phyloP scores from a whole-genome alignment of 1,139 yeast species.

The Diutina siamensis region DNA sequence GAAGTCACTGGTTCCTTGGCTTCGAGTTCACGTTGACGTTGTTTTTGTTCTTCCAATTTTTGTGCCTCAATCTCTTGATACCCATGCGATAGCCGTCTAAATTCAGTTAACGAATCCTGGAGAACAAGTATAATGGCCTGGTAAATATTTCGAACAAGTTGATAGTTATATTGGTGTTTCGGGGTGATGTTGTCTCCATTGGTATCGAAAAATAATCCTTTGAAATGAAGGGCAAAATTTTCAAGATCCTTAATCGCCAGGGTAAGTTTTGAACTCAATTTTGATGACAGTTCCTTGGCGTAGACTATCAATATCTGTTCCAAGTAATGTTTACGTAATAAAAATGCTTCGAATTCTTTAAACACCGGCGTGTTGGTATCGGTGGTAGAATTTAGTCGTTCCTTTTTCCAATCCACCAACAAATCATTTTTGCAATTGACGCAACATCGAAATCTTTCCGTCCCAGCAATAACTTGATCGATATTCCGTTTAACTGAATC shows the following conservation, averaged over 20 bases:
- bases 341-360: slow-evolving; percentile 21
- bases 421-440: slow-evolving; percentile 52
- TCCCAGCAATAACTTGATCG: slow-evolving; percentile 10
- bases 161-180: slow-evolving; percentile 12
- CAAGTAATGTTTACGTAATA: slow-evolving; percentile 24
- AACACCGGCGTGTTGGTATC: slow-evolving; percentile 14
- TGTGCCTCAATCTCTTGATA: slow-evolving; percentile 14
- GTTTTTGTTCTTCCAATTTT: slow-evolving; percentile 6
- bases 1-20: slow-evolving; percentile 12
- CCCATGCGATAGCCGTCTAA: slow-evolving; percentile 19
- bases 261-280: slow-evolving; percentile 20
- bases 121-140: slow-evolving; percentile 23
- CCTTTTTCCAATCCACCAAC: slow-evolving; percentile 45
- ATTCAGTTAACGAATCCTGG: slow-evolving; percentile 22
- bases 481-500: slow-evolving; percentile 17
- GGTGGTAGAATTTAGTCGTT: slow-evolving; percentile 8
- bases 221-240: slow-evolving; percentile 16
- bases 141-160: slow-evolving; percentile 17
- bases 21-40: slow-evolving; percentile 3
- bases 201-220: slow-evolving; percentile 14
- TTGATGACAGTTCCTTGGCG: slow-evolving; percentile 11
- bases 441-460: slow-evolving; percentile 40
- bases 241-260: slow-evolving; percentile 26
- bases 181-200: slow-evolving; percentile 9
- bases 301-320: slow-evolving; percentile 15